Evolutionary conservation across 2,329 filamentous ascomycete genomes (phyloP).

Genomic region (Aspergillus clavatus): DNA sequence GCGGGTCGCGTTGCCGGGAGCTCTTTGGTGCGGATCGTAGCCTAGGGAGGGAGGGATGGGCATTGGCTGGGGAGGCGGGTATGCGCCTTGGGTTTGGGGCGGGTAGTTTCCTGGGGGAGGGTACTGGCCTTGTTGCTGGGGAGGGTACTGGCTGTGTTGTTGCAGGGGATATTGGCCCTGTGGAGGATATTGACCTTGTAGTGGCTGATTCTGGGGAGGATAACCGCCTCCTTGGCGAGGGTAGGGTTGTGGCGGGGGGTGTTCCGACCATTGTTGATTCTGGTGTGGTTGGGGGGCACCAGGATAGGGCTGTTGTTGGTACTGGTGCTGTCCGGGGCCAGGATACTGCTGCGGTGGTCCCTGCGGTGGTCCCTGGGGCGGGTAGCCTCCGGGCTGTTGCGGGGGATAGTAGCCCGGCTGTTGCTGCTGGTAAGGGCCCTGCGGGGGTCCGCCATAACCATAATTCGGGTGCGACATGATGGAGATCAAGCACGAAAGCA

Average conservation of each 20-base stretch:
- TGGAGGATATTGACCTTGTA: background rate
- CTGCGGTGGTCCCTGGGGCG: background rate
- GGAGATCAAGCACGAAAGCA: too few relatives aligned
- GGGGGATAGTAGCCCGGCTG: background rate
- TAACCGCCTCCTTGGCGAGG: background rate
- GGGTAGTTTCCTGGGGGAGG: background rate
- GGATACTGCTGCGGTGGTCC: constrained; percentile 5
- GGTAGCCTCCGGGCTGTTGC: background rate
- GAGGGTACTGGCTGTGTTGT: constrained; percentile 5
- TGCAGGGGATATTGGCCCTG: constrained; percentile 6
- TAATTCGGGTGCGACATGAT: too few relatives aligned
- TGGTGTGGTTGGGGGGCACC: constrained; percentile 1
- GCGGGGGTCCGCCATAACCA: too few relatives aligned
- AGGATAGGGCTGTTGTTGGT: constrained; percentile 4
- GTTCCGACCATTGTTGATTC: constrained; percentile 4
- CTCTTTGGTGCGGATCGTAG: constrained; percentile 61
- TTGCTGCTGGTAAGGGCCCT: background rate
- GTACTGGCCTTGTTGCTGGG: constrained; percentile 6
- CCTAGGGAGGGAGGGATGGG: constrained; percentile 62
- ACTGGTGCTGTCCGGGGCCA: constrained; percentile 1
- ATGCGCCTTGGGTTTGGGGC: background rate
- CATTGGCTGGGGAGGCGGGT: background rate
- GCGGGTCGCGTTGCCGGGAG: constrained; percentile 56
- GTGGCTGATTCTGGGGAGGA: background rate
- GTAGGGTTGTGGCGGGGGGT: constrained; percentile 4